These are phyloP conservation scores for Haplosporangium sp. DNA, from an alignment of 371 early-diverging fungal species.

Conservation along the genomic window DNA sequence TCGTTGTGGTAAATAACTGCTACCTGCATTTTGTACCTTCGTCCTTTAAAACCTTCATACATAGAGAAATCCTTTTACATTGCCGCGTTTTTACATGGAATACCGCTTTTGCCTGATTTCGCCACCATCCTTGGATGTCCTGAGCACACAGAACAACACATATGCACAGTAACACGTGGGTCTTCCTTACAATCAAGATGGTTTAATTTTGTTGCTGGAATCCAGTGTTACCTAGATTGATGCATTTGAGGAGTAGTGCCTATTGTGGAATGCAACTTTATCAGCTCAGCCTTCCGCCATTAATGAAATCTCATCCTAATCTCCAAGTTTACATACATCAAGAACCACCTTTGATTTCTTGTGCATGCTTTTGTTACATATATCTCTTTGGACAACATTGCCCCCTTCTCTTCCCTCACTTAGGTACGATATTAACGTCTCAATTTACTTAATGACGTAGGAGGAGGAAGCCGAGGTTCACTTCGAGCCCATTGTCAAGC, in stretches of 20 bases:
- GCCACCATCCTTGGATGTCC: background rate
- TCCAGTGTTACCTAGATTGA: background rate
- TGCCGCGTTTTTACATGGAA: background rate
- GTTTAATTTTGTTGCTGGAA: background rate
- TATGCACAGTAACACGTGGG: background rate
- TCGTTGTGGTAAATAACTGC: constrained; percentile 24
- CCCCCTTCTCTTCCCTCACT: no score
- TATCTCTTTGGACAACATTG: background rate
- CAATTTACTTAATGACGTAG: constrained; percentile 28
- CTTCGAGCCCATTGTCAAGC: constrained; percentile 96
- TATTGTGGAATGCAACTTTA: background rate
- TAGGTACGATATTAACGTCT: background rate
- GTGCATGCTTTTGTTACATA: background rate
- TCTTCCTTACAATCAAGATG: background rate
- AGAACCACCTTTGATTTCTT: background rate
- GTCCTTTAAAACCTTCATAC: no score
- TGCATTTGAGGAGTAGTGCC: background rate
- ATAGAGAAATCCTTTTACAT: background rate
- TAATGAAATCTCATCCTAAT: background rate
- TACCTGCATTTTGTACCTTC: background rate
- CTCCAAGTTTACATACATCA: background rate
- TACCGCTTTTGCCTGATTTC: no score
- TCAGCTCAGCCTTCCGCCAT: background rate
- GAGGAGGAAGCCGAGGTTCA: constrained; percentile 91
- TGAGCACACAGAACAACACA: background rate